Conservation (phyloP, 2,329 filamentous ascomycete species). For the Epichloe typhina region DNA sequence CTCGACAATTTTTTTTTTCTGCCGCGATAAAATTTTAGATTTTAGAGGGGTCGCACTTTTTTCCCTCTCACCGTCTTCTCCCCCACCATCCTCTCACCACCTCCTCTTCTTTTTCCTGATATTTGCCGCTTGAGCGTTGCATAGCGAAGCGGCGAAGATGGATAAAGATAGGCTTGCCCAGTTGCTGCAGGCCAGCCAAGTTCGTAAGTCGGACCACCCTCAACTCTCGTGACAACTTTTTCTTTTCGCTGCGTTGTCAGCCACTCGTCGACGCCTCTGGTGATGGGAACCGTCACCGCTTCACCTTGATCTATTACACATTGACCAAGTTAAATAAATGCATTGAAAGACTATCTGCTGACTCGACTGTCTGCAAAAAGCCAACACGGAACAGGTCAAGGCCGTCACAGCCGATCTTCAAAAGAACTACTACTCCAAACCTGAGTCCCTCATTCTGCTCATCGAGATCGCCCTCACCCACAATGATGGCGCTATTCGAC, state of each 20-base stretch:
- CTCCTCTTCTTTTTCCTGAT: slow-evolving; percentile 4
- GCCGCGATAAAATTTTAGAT: slow-evolving; percentile 6
- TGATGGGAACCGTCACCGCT: too few relatives aligned
- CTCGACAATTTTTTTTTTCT: slow-evolving; percentile 9
- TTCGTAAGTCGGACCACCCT: slow-evolving; percentile 48
- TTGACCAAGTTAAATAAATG: too few relatives aligned
- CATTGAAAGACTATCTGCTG: slow-evolving; percentile 13
- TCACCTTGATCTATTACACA: too few relatives aligned
- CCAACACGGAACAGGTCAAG: slow-evolving; percentile 82
- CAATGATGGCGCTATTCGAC: slow-evolving; percentile 58
- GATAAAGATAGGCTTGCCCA: slow-evolving; percentile 62
- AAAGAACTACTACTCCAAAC: slow-evolving; percentile 82
- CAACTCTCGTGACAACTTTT: not conserved
- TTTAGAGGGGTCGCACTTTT: slow-evolving; percentile 6
- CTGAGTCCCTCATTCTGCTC: slow-evolving; percentile 71
- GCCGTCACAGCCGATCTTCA: slow-evolving; percentile 79
- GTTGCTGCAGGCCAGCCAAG: slow-evolving; percentile 76
- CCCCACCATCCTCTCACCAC: not conserved
- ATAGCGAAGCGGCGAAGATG: slow-evolving; percentile 16
- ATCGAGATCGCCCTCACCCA: slow-evolving; percentile 81
- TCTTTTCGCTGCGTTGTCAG: slow-evolving; percentile 3
- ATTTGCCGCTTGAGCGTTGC: slow-evolving; percentile 6
- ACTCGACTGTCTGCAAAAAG: slow-evolving; percentile 33
- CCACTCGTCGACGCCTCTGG: not conserved
- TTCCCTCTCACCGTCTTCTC: slow-evolving; percentile 6